Percentiles rank a stretch among this genome's conserved stretches.
phyloP scores from a whole-genome alignment of 176 grass and related monocot species.

The Dactylis glomerata region DNA sequence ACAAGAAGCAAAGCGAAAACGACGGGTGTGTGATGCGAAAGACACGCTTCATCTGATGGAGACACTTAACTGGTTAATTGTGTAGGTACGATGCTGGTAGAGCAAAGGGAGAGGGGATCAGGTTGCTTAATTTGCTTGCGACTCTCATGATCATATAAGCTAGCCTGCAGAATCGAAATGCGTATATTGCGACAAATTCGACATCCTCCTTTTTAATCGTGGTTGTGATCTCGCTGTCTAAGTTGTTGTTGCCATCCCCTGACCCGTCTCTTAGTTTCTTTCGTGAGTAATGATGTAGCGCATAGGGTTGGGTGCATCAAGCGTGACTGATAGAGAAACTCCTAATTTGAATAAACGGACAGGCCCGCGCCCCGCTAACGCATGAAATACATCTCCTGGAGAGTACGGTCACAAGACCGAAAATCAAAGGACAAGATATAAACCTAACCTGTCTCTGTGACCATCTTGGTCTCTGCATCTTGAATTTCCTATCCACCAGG shows the following conservation, averaged over 20 bases:
- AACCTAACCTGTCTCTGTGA: not conserved
- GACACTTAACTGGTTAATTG: not conserved
- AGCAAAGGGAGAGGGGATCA: not conserved
- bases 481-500: not conserved
- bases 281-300: not conserved
- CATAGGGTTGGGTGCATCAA: not conserved
- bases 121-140: slow-evolving; percentile 8
- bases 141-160: not conserved
- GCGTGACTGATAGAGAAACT: too few relatives aligned
- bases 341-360: not conserved
- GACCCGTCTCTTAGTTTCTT: not conserved
- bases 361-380: not conserved
- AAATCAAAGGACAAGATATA: too few relatives aligned
- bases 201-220: not conserved
- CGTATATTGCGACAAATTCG: not conserved
- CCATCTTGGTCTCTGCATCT: not conserved
- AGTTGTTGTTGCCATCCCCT: not conserved
- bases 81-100: not conserved
- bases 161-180: not conserved
- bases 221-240: slow-evolving; percentile 5
- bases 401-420: too few relatives aligned
- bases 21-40: slow-evolving; percentile 2
- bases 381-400: too few relatives aligned
- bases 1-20: slow-evolving; percentile 7
- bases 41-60: not conserved